Conservation (phyloP, 768 basidiomycete genomes). For the Tricholoma sp. region DNA sequence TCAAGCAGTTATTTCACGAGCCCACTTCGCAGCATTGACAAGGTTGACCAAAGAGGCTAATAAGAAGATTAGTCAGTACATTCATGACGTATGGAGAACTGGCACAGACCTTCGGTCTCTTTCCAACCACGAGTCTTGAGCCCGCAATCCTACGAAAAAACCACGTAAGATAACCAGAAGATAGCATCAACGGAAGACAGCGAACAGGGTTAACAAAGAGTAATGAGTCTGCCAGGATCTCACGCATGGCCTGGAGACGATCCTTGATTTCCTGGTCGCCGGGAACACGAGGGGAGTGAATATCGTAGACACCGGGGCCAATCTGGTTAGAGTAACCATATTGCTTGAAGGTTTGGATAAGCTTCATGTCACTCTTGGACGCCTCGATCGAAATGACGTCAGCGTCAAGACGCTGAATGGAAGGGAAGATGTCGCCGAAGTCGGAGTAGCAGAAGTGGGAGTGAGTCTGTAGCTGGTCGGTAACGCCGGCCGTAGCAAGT, state of each 20-base stretch:
- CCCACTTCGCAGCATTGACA: constrained; percentile 91
- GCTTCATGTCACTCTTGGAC: constrained; percentile 98
- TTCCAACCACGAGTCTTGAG: constrained; percentile 99
- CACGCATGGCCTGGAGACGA: constrained; percentile 80
- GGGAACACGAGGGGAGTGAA: constrained; percentile 99
- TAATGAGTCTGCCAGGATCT: constrained; percentile 73
- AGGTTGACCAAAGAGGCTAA: constrained; percentile 77
- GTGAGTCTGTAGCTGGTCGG: constrained; percentile 92
- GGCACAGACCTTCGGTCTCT: constrained; percentile 76
- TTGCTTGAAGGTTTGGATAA: constrained; percentile 90
- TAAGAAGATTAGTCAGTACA: not conserved
- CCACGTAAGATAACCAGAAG: constrained; percentile 4
- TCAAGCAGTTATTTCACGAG: constrained; percentile 76
- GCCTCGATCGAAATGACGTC: constrained; percentile 99
- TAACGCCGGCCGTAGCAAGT: constrained; percentile 93
- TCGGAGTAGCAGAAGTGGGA: constrained; percentile 99
- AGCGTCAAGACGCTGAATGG: constrained; percentile 93
- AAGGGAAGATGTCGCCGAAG: constrained; percentile 98
- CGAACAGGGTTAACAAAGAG: constrained; percentile 87
- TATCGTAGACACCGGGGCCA: constrained; percentile 97
- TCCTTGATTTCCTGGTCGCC: constrained; percentile 90
- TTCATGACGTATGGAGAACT: constrained; percentile 2
- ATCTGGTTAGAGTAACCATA: constrained; percentile 97
- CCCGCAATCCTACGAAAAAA: constrained; percentile 71
- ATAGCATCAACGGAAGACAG: constrained; percentile 2